These are phyloP conservation scores for Mortierella sp. DNA, from an alignment of 371 early-diverging fungal genomes.

Conservation along the genomic window DNA sequence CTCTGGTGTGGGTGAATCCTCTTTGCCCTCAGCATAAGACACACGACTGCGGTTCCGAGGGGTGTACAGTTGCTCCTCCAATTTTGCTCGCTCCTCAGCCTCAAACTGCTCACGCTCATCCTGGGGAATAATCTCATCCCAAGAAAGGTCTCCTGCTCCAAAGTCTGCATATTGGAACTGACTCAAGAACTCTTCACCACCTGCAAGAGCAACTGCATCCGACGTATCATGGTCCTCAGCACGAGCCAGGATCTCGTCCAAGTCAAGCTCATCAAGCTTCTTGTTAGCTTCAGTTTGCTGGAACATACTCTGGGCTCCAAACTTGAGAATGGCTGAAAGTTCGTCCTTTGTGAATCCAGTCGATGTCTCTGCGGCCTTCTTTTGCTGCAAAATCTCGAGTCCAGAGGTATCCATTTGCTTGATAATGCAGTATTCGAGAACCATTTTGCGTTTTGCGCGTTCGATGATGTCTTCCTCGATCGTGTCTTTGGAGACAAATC, in stretches of 20 bases:
- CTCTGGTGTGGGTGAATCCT: slow-evolving; percentile 45
- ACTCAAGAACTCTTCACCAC: slow-evolving; percentile 91
- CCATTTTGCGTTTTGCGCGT: slow-evolving; percentile 98
- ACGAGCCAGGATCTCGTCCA: slow-evolving; percentile 94
- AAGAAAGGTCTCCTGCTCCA: slow-evolving; percentile 82
- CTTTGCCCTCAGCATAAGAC: slow-evolving; percentile 50
- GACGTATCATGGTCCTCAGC: slow-evolving; percentile 93
- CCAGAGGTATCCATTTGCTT: slow-evolving; percentile 98
- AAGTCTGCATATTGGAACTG: slow-evolving; percentile 96
- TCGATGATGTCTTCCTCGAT: slow-evolving; percentile 99
- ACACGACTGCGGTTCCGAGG: slow-evolving; percentile 45
- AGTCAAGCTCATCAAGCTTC: slow-evolving; percentile 90
- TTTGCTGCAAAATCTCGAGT: slow-evolving; percentile 69
- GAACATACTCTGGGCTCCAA: slow-evolving; percentile 98
- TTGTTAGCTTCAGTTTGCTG: slow-evolving; percentile 77
- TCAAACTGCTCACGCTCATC: slow-evolving; percentile 77
- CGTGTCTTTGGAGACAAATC: slow-evolving; percentile 97
- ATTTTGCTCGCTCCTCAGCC: slow-evolving; percentile 63
- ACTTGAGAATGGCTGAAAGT: slow-evolving; percentile 93
- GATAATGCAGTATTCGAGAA: slow-evolving; percentile 97
- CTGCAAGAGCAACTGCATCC: slow-evolving; percentile 71
- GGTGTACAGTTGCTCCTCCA: slow-evolving; percentile 52
- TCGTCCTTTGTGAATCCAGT: slow-evolving; percentile 83
- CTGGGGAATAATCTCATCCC: slow-evolving; percentile 97
- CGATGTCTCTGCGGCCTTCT: slow-evolving; percentile 59